Evolutionary conservation across 805 yeast species (phyloP).

Genomic region (Lipomyces chichibuensis): DNA sequence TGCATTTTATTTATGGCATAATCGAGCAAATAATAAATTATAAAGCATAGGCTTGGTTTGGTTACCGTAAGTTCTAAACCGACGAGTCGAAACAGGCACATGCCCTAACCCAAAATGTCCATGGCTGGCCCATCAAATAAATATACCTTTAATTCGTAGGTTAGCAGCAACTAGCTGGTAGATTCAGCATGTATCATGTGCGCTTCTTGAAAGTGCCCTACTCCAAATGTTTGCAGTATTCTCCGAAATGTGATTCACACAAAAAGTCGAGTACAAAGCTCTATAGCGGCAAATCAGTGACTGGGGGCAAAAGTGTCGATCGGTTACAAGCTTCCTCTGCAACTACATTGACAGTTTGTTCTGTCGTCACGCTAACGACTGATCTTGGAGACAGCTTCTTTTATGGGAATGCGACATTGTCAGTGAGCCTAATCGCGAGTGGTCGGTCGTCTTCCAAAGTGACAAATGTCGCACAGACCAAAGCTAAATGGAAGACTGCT

Average conservation of each 20-base stretch:
- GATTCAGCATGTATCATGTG: constrained; percentile 26
- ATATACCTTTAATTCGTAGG: too few species aligned
- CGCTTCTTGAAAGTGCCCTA: constrained; percentile 30
- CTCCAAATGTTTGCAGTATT: not conserved
- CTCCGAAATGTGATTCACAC: not conserved
- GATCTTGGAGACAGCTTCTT: constrained; percentile 50
- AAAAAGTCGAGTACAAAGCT: constrained; percentile 3
- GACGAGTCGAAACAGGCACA: too few species aligned
- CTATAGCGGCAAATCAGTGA: not conserved
- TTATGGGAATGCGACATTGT: constrained; percentile 42
- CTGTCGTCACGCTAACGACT: constrained; percentile 43
- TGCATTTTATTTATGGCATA: too few species aligned
- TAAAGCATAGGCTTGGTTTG: too few species aligned
- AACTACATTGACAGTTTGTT: constrained; percentile 11
- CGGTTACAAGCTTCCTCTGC: not conserved
- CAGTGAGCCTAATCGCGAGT: constrained; percentile 1
- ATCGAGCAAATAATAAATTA: too few species aligned
- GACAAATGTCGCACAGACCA: not conserved
- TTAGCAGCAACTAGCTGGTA: not conserved
- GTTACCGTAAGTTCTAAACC: too few species aligned
- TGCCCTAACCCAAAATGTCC: not conserved
- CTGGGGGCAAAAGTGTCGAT: not conserved
- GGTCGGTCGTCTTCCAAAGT: not conserved
- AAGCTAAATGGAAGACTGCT: constrained; percentile 16
- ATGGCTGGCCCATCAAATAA: too few species aligned